Evolutionary conservation across 2,329 filamentous ascomycete genomes (phyloP).

Genomic region (Colletotrichum godetiae): DNA sequence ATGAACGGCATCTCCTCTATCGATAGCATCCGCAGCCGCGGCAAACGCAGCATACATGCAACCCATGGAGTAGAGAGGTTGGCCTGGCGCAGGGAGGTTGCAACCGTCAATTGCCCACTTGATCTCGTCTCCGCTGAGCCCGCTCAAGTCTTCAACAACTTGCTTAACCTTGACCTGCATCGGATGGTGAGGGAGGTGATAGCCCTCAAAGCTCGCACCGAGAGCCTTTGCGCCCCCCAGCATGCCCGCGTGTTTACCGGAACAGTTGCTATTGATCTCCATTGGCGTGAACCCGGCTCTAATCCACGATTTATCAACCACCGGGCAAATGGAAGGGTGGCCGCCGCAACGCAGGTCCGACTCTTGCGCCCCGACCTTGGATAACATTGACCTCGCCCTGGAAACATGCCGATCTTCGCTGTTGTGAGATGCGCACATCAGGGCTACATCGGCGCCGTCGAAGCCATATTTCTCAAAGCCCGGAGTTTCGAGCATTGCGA

Average conservation of each 20-base stretch:
- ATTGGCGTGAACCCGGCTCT: constrained; percentile 50
- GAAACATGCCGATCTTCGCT: constrained; percentile 53
- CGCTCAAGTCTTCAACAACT: constrained; percentile 50
- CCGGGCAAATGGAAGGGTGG: constrained; percentile 48
- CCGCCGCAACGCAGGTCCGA: constrained; percentile 54
- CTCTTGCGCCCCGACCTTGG: constrained; percentile 46
- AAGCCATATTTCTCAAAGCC: constrained; percentile 49
- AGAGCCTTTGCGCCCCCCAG: constrained; percentile 53
- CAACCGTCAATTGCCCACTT: constrained; percentile 59
- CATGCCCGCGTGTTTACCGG: constrained; percentile 61
- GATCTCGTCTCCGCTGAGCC: constrained; percentile 41
- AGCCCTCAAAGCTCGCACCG: constrained; percentile 43
- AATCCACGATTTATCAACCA: constrained; percentile 52
- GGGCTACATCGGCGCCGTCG: constrained; percentile 53
- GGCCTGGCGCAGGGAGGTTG: constrained; percentile 58
- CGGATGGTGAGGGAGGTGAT: constrained; percentile 50
- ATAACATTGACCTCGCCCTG: constrained; percentile 51
- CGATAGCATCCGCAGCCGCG: constrained; percentile 40
- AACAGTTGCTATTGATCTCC: constrained; percentile 57
- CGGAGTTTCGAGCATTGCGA: constrained; percentile 56
- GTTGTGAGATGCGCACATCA: constrained; percentile 60
- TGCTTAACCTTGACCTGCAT: constrained; percentile 52
- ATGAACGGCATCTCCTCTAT: not conserved
- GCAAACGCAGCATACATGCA: constrained; percentile 51
- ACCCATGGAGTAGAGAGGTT: constrained; percentile 49